Percentiles rank a stretch among this genome's conserved stretches.
Conservation (phyloP, 2,329 filamentous ascomycete species). For the Coniochaeta prunicola region DNA sequence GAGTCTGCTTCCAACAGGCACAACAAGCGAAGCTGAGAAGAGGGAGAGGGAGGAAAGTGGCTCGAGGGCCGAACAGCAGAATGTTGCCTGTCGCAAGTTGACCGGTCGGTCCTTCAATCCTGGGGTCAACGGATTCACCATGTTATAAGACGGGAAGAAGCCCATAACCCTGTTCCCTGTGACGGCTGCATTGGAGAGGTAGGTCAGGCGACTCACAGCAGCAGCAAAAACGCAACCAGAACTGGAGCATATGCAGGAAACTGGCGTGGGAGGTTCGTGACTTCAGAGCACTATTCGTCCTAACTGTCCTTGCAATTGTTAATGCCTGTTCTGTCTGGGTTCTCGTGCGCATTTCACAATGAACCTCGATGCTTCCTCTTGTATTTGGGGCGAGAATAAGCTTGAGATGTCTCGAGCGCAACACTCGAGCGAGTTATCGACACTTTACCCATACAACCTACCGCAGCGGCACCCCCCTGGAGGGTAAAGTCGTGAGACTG, state of each 20-base stretch:
- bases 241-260: constrained; percentile 11
- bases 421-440: neutral
- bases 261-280: constrained; percentile 7
- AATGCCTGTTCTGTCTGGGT: neutral
- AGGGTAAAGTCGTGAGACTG: constrained; percentile 7
- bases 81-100: neutral
- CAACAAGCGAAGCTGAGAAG: neutral
- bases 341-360: neutral
- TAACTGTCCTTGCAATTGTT: constrained; percentile 2
- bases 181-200: constrained; percentile 13
- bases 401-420: neutral
- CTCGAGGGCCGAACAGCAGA: neutral
- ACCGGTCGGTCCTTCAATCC: neutral
- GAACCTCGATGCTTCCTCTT: neutral
- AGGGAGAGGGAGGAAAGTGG: neutral
- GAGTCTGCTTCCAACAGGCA: neutral
- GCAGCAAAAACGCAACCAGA: constrained; percentile 12
- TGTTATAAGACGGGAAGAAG: constrained; percentile 6
- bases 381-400: neutral
- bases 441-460: constrained; percentile 17
- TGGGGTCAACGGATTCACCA: neutral
- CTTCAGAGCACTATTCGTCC: constrained; percentile 4
- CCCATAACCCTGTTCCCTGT: constrained; percentile 13
- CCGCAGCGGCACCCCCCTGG: constrained; percentile 20
- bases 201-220: constrained; percentile 9